phyloP scores from a whole-genome alignment of 2,329 filamentous ascomycete genomes.

The Fusarium guadeloupense region DNA sequence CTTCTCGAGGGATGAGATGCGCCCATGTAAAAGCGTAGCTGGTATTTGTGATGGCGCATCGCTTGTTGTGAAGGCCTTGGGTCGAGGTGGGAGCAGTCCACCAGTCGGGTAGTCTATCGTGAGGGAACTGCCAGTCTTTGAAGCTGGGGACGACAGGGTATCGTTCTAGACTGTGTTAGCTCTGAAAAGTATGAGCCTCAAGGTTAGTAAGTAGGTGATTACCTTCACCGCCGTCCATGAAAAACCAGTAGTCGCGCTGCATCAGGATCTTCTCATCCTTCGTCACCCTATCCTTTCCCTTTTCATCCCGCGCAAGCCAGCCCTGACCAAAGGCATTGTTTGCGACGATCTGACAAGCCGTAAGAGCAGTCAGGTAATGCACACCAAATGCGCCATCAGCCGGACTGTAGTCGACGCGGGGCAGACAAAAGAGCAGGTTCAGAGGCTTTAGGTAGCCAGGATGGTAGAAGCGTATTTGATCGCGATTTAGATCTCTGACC shows the following conservation, averaged over 20 bases:
- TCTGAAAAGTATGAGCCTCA: background rate
- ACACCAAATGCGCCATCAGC: slow-evolving; percentile 10
- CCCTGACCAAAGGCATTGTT: slow-evolving; percentile 30
- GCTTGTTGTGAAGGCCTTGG: background rate
- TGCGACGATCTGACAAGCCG: slow-evolving; percentile 26
- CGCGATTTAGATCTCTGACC: slow-evolving; percentile 28
- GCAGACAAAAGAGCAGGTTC: slow-evolving; percentile 30
- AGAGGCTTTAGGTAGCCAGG: slow-evolving; percentile 31
- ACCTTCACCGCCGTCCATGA: slow-evolving; percentile 28
- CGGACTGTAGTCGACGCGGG: slow-evolving; percentile 25
- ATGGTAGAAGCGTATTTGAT: slow-evolving; percentile 35
- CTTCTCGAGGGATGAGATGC: slow-evolving; percentile 27
- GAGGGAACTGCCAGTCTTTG: slow-evolving; percentile 35
- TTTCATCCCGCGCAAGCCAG: slow-evolving; percentile 4
- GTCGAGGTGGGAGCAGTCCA: slow-evolving; percentile 11
- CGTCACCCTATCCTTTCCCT: slow-evolving; percentile 13
- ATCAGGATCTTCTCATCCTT: slow-evolving; percentile 10
- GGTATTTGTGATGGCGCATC: slow-evolving; percentile 33
- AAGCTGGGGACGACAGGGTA: slow-evolving; percentile 31
- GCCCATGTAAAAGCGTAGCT: slow-evolving; percentile 34
- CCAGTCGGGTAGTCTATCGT: slow-evolving; percentile 25
- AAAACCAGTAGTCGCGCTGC: slow-evolving; percentile 33
- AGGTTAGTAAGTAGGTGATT: background rate
- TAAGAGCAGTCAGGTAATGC: slow-evolving; percentile 27
- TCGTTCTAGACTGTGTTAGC: slow-evolving; percentile 15